A percentile compares a stretch with the other conserved stretches of the same genome.
Conservation (phyloP, 306 rosid genomes). For the Rosa rugosa region DNA sequence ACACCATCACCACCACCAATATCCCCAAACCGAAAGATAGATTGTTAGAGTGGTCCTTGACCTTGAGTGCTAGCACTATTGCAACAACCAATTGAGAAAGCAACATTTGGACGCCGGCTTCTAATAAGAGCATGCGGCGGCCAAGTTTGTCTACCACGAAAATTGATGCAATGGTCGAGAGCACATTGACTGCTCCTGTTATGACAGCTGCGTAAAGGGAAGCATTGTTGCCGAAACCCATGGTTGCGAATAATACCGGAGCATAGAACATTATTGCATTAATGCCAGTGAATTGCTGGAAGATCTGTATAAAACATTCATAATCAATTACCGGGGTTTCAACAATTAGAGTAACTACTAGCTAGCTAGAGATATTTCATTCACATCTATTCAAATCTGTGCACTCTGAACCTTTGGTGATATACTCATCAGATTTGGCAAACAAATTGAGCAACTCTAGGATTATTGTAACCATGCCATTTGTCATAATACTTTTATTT, state of each 20-base stretch:
- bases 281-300: constrained; percentile 89
- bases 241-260: constrained; percentile 60
- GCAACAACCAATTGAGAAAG: constrained; percentile 62
- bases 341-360: neutral
- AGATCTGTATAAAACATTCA: constrained; percentile 44
- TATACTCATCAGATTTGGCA: neutral
- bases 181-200: constrained; percentile 64
- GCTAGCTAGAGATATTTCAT: neutral
- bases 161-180: constrained; percentile 66
- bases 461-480: neutral
- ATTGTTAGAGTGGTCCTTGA: constrained; percentile 39
- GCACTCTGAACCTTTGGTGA: neutral
- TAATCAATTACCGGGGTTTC: neutral
- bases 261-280: constrained; percentile 90
- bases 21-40: constrained; percentile 38
- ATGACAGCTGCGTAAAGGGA: constrained; percentile 72
- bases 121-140: constrained; percentile 52
- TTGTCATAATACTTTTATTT: neutral
- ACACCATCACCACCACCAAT: constrained; percentile 64
- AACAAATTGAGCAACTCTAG: neutral
- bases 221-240: constrained; percentile 72
- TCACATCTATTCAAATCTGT: neutral
- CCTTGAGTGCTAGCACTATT: constrained; percentile 52
- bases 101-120: constrained; percentile 82
- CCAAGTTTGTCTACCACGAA: constrained; percentile 69